Evolutionary conservation across 371 early-diverging fungal species (phyloP), one percentile per base, ranked within the genome.

Genomic region (Mucor circinelloides): DNA sequence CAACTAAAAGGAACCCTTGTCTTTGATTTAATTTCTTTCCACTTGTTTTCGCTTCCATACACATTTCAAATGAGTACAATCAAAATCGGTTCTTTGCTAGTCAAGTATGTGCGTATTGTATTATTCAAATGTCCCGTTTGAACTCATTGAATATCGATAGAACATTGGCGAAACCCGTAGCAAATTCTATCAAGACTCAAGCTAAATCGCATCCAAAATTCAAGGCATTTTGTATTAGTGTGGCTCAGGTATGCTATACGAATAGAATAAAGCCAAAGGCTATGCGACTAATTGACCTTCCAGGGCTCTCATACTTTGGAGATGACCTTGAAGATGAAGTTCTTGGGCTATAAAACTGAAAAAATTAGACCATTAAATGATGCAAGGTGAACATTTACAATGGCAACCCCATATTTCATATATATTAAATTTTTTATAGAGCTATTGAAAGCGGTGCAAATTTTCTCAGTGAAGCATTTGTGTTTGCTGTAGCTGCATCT

Each of bases 371-470:
- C 95, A 9, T 80, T 94, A 36, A 94, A 93, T 73, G 94, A 95
- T 64, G 88, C 90, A 8, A 90, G 79, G 86, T 86, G 79, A 52
- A 46, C 7, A 44, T 15, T 34, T 28, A 6, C 17, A 13, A 25
- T 50, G 50, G 7, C 21, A 23, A 6, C 27, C 9, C 27, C 54
- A 30, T 6, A n/a, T n/a, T 9, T 4, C 21, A 48, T 0, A 48
- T 0, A 21, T 48, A 13, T 10, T 54, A 10, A 54, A 13, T 21
- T 12, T 1, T 15, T 4, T 36, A 28, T 56, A 87, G 91, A 63
- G 97, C 97, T 38, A 87, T 96, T 31, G 95, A 96, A 70, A 87
- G 89, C 15, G 97, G 95, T 2, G 94, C 95, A 32, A 91, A 91
- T 70, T 95, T 96, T 68, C 68, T 96, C 12, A 89, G 93, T 64